Evolutionary conservation across 2,329 filamentous ascomycete species (phyloP).

Genomic region (Gliomastix tumulicola): DNA sequence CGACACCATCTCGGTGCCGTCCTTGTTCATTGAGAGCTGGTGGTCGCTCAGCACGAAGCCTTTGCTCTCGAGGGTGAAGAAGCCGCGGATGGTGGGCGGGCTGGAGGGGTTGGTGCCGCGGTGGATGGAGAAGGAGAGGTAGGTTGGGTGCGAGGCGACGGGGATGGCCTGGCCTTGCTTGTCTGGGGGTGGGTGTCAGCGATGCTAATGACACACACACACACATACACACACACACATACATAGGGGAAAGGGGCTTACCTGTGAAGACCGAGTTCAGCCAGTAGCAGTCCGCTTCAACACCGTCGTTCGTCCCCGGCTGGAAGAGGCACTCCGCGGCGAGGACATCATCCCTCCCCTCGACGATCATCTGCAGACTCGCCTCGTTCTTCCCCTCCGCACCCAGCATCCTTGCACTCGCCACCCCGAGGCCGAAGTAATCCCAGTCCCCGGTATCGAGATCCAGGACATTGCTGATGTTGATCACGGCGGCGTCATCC

Average conservation of each 20-base stretch:
- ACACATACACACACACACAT: neutral
- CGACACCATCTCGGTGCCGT: neutral
- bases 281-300: constrained; percentile 4
- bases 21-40: neutral
- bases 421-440: constrained; percentile 3
- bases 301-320: neutral
- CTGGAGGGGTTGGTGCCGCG: neutral
- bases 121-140: neutral
- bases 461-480: neutral
- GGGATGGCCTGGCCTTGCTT: neutral
- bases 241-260: constrained; percentile 2
- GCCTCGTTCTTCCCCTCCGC: no score
- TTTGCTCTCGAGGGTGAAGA: neutral
- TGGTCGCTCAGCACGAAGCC: neutral
- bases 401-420: no score
- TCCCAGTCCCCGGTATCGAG: constrained; percentile 4
- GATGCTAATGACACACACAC: neutral
- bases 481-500: neutral
- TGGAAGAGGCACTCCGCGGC: neutral
- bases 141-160: neutral
- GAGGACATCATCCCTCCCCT: constrained; percentile 6
- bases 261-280: constrained; percentile 7
- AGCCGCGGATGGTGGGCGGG: neutral
- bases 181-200: neutral
- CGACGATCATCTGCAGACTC: constrained; percentile 4